Evolutionary conservation across 768 basidiomycete genomes (phyloP).

Genomic region (Termitomyces eurrhizus): DNA sequence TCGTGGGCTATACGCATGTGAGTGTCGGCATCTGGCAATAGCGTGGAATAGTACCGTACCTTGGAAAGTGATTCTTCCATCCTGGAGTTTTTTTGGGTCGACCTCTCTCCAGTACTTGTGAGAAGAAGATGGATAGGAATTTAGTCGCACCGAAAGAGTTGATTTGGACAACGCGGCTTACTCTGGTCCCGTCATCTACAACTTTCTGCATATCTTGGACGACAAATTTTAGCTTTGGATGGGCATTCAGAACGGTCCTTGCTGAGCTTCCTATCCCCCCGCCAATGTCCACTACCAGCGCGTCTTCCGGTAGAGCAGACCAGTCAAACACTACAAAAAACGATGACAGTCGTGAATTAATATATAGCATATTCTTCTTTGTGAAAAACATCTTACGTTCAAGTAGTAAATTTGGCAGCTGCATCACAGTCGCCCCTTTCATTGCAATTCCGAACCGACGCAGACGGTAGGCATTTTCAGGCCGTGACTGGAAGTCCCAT

Average conservation of each 20-base stretch:
- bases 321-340: constrained; percentile 48
- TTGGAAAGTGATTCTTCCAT: constrained; percentile 24
- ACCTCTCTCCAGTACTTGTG: constrained; percentile 16
- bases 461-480: constrained; percentile 22
- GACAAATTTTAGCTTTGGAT: constrained; percentile 35
- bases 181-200: constrained; percentile 5
- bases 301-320: constrained; percentile 39
- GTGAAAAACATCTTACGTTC: constrained; percentile 12
- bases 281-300: constrained; percentile 59
- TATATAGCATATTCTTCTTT: background rate
- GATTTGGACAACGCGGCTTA: background rate
- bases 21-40: background rate
- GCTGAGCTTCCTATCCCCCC: constrained; percentile 54
- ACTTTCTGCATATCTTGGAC: constrained; percentile 50
- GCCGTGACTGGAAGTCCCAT: constrained; percentile 19
- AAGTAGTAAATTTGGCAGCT: constrained; percentile 16
- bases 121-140: background rate
- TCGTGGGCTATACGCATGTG: constrained; percentile 21
- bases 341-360: background rate
- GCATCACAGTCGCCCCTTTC: constrained; percentile 18
- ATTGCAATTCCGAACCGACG: constrained; percentile 25
- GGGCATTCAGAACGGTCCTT: background rate
- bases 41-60: constrained; percentile 14
- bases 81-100: constrained; percentile 21
- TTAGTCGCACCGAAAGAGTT: background rate